Base-by-base conservation (phyloP, 768 basidiomycete species). In the Suillus tomentosus region DNA sequence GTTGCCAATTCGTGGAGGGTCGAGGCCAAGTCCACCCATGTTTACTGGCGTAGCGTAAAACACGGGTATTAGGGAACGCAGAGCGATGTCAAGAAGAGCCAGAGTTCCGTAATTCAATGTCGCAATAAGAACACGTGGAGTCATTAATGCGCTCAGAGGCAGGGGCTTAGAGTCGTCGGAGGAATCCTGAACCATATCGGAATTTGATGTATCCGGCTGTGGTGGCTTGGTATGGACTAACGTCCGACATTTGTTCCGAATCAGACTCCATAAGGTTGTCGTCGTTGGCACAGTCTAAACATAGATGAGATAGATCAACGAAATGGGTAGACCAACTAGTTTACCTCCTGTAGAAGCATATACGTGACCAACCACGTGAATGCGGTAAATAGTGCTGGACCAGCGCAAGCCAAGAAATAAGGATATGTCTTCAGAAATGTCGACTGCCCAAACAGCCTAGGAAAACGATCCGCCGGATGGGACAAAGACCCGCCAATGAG, bases 401-500 rank as follows among this genome's bases (percentile, higher is more conserved):
- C 81, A 19, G 86, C 80, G 66, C 87, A 88, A 6, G 88, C 84
- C 42, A 89, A 78, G 72, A 89, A 88, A 74, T 91, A 90, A 1
- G 89, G 88, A 71, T 86, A 87, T 34, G 80, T 73, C 67, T 78
- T 79, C 81, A 87, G 82, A 70, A 91, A 89, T 19, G 67, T 67
- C 9, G 76, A 78, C 22, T 77, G 67, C 62, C 86, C 87, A 61
- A 91, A 90, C 4, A 80, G 62, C n/a, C 69, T 67, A 3, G 88
- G 87, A 70, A 88, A 89, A 17, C 82, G 84, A 47, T 89, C 87
- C 59, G 83, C 79, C 7, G 89, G 89, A 42, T 77, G 82, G 11
- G 87, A 82, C 22, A 90, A 74, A n/a, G 79, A 70, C 1, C 90
- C 90, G 58, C 90, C 90, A 45, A 90, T 78, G 43, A 89, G 73